Conservation (phyloP, 805 yeast species). For the Alloascoidea africana region DNA sequence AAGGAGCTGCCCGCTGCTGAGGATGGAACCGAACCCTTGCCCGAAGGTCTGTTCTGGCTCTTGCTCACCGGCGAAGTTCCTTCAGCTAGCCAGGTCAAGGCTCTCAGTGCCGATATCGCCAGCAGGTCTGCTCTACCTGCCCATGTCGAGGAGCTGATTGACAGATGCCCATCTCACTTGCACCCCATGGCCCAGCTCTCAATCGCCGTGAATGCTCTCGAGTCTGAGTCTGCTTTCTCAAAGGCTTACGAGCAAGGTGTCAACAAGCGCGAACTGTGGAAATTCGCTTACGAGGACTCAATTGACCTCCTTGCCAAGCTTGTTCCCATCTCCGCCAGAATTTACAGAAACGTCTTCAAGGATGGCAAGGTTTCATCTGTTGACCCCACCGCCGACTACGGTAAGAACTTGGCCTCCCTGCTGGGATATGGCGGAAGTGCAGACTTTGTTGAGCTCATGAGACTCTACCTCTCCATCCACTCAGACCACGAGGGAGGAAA, state of each 20-base stretch:
- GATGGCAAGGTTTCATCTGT: slow-evolving; percentile 47
- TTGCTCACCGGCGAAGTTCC: slow-evolving; percentile 76
- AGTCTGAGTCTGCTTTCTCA: slow-evolving; percentile 70
- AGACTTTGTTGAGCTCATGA: slow-evolving; percentile 66
- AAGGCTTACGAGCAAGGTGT: slow-evolving; percentile 79
- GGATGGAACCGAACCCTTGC: slow-evolving; percentile 45
- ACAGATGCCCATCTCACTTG: slow-evolving; percentile 57
- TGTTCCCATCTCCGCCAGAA: slow-evolving; percentile 69
- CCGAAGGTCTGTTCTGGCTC: slow-evolving; percentile 73
- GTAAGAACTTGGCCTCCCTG: slow-evolving; percentile 49
- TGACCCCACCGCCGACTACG: slow-evolving; percentile 35
- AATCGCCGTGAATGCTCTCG: slow-evolving; percentile 69
- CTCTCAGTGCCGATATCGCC: slow-evolving; percentile 62
- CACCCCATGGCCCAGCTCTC: slow-evolving; percentile 90
- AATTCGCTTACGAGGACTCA: slow-evolving; percentile 68
- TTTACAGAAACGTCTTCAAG: slow-evolving; percentile 73
- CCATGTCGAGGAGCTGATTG: slow-evolving; percentile 59
- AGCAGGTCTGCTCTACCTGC: slow-evolving; percentile 66
- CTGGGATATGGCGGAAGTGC: slow-evolving; percentile 43
- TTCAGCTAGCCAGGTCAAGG: slow-evolving; percentile 51
- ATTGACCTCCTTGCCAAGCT: slow-evolving; percentile 69
- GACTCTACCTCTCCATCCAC: slow-evolving; percentile 70
- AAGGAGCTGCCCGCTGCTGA: slow-evolving; percentile 61
- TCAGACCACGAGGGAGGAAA: slow-evolving; percentile 88
- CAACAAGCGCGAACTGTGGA: slow-evolving; percentile 71